Evolutionary conservation across 192 early-diverging fungal species (phyloP).

Genomic region (Gonapodya sp.): DNA sequence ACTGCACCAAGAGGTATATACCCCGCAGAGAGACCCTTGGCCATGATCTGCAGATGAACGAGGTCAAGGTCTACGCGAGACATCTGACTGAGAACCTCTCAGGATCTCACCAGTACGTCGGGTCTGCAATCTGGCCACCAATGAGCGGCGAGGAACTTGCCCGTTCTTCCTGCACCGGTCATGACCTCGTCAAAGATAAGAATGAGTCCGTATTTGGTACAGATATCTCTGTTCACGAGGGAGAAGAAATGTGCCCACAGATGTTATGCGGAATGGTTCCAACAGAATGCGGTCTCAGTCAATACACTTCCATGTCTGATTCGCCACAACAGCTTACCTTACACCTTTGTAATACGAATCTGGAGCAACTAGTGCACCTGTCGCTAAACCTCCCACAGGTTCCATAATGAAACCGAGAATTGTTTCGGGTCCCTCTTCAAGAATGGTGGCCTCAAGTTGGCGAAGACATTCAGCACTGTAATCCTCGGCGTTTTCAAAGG

Average conservation of each 20-base stretch:
- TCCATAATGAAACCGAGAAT: not conserved
- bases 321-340: too few relatives aligned
- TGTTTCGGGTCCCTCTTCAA: constrained; percentile 1
- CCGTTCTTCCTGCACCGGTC: not conserved
- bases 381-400: constrained; percentile 3
- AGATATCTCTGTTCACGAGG: too few relatives aligned
- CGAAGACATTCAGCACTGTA: not conserved
- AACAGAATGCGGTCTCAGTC: too few relatives aligned
- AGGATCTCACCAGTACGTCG: not conserved
- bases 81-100: too few relatives aligned
- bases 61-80: too few relatives aligned
- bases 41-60: not conserved
- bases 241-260: too few relatives aligned
- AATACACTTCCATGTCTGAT: too few relatives aligned
- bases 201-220: not conserved
- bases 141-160: constrained; percentile 9
- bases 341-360: not conserved
- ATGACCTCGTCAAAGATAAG: constrained; percentile 4
- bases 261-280: too few relatives aligned
- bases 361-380: not conserved
- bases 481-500: not conserved
- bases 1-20: not conserved
- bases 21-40: constrained; percentile 1
- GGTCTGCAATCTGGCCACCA: not conserved
- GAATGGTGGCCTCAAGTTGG: not conserved